Evolutionary conservation across 2,329 filamentous ascomycete species (phyloP).

Genomic region (Ophiocordyceps camponoti-saundersi): DNA sequence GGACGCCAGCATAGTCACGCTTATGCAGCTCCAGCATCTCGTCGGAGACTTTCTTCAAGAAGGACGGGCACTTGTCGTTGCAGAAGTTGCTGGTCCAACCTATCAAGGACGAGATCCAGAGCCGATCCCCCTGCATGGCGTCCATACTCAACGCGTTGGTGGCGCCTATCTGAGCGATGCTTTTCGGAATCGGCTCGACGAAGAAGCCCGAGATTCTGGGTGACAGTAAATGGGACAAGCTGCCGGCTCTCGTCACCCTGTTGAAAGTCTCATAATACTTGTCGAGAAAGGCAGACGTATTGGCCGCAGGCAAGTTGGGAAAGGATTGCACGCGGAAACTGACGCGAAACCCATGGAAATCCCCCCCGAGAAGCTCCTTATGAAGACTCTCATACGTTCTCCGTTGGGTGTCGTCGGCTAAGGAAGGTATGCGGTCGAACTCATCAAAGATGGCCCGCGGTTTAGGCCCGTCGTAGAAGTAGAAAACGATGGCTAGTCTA

Average conservation of each 20-base stretch:
- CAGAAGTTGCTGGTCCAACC: constrained; percentile 8
- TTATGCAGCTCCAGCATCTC: constrained; percentile 4
- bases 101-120: constrained; percentile 15
- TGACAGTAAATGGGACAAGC: background rate
- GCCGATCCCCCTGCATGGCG: constrained; percentile 9
- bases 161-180: constrained; percentile 4
- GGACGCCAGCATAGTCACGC: constrained; percentile 5
- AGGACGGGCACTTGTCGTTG: constrained; percentile 5
- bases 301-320: constrained; percentile 6
- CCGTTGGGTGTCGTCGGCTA: constrained; percentile 25
- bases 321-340: constrained; percentile 7
- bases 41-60: constrained; percentile 2
- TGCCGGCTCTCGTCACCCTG: background rate
- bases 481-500: constrained; percentile 36
- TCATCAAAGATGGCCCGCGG: constrained; percentile 34
- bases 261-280: constrained; percentile 3
- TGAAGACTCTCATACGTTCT: constrained; percentile 27
- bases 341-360: constrained; percentile 5
- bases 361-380: constrained; percentile 2
- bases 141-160: constrained; percentile 10
- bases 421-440: constrained; percentile 30
- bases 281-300: constrained; percentile 6
- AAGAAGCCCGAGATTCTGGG: constrained; percentile 5
- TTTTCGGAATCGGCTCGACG: constrained; percentile 6
- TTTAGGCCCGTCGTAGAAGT: constrained; percentile 42